A percentile compares a stretch with the other conserved stretches of the same genome.
Conservation (phyloP, 2,329 filamentous ascomycete genomes). For the Talaromyces sp. region DNA sequence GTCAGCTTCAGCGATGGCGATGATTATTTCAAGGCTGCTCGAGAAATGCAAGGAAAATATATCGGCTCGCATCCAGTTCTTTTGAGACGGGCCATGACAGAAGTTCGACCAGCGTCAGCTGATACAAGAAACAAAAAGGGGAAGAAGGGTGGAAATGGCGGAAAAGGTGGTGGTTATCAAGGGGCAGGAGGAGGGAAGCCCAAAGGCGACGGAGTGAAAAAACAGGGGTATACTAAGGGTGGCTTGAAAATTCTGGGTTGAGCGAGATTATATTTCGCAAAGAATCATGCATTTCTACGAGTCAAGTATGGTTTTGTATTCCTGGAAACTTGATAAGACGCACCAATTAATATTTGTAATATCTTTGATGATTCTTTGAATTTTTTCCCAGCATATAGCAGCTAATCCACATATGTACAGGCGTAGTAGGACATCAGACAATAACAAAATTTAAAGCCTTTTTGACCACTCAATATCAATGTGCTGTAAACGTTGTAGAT, state of each 20-base stretch:
- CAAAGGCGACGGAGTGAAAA: constrained; percentile 42
- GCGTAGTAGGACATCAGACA: not conserved
- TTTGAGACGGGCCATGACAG: constrained; percentile 81
- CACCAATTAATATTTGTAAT: not conserved
- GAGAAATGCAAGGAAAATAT: constrained; percentile 99
- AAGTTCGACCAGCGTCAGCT: constrained; percentile 74
- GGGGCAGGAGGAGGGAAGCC: constrained; percentile 36
- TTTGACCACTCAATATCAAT: not conserved
- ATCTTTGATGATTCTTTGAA: not conserved
- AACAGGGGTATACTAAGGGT: constrained; percentile 42
- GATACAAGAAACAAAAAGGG: constrained; percentile 58
- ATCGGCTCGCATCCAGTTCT: constrained; percentile 94
- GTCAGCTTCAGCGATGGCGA: constrained; percentile 94
- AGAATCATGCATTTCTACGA: not conserved
- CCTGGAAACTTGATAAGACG: not conserved
- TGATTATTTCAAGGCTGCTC: constrained; percentile 91
- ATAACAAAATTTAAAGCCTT: not conserved
- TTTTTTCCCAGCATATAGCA: not conserved
- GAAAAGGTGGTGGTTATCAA: constrained; percentile 11
- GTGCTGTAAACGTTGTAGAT: not conserved
- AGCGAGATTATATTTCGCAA: constrained; percentile 8
- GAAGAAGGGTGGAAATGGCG: constrained; percentile 24
- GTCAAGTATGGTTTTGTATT: not conserved
- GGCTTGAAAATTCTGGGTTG: constrained; percentile 41
- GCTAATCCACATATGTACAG: not conserved